Base-by-base conservation (phyloP, 371 early-diverging fungal genomes). In the Mucor saturninus region DNA sequence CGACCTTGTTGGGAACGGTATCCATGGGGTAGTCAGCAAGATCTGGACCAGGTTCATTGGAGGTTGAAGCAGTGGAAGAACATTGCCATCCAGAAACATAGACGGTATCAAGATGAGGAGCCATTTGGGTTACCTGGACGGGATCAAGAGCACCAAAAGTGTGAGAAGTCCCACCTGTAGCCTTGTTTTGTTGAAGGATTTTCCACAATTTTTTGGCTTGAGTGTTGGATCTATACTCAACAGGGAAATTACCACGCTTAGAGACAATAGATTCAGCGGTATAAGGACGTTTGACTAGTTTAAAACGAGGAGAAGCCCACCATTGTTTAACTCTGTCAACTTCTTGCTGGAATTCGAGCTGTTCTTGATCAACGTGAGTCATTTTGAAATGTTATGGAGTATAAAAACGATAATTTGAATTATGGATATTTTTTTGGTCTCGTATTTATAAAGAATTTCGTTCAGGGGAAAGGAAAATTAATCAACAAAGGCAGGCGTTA, bases 11-110 rank as follows among this genome's bases (percentile, higher is more conserved):
- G 64, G 98, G 98, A 63, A 98, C 97, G 58, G 98, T 97, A 82
- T 98, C 98, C 96, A 93, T 93, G 56, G 98, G 98, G 78, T 98
- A 98, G 80, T 98, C 98, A 68, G 98, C 98, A 59, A 98, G 89
- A 89, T 98, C 98, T 39, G 98, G 98, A 26, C 98, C 98, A 62
- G 98, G 98, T 83, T 98, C 98, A 84, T 98, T 97, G 73, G 93
- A 90, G 66, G 94, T 86, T 51, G 95, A 95, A 59, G 98, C 98
- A 37, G 98, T 98, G 28, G 98, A 97, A 38, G 97, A 97, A 68
- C 93, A 96, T 73, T 98, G 98, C 98, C 98, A 98, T 14, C 98
- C 98, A 13, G 95, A 95, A 10, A 98, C 98, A 77, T 98, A 98
- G 68, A 98, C 92, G 31, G 98, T 97, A 69, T 98, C 98, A 60